phyloP scores from a whole-genome alignment of 768 basidiomycete species.

The Pulveroboletus sp. region DNA sequence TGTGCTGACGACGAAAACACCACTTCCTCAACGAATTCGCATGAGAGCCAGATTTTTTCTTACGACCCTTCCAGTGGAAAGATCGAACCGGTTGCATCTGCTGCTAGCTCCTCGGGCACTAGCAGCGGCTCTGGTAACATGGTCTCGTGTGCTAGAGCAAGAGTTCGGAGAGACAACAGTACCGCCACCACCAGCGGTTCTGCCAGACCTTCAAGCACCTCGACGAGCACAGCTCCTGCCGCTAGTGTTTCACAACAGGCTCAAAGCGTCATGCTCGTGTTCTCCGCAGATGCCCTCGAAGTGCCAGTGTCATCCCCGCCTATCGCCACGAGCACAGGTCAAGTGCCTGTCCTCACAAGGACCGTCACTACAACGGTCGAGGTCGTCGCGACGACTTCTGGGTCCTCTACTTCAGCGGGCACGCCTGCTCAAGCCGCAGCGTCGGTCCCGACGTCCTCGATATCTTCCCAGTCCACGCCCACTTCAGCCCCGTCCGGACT shows the following conservation, averaged over 20 bases:
- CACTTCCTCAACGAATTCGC: conserved; percentile 9
- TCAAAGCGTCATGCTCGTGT: conserved; percentile 49
- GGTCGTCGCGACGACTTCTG: conserved; percentile 5
- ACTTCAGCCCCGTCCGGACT: not conserved
- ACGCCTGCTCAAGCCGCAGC: conserved; percentile 15
- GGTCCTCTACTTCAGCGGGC: not conserved
- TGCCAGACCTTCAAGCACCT: conserved; percentile 13
- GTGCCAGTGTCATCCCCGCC: conserved; percentile 14
- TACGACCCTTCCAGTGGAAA: conserved; percentile 46
- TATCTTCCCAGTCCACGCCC: not conserved
- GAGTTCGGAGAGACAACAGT: conserved; percentile 12
- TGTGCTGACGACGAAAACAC: conserved; percentile 5
- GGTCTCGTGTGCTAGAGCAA: conserved; percentile 2
- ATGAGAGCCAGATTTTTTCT: conserved; percentile 55
- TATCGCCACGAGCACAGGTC: not conserved
- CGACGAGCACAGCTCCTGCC: conserved; percentile 11
- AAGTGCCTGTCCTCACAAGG: conserved; percentile 16
- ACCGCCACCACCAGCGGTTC: conserved; percentile 8
- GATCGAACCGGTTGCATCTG: conserved; percentile 51
- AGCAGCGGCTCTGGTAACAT: not conserved
- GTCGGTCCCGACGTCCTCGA: conserved; percentile 8
- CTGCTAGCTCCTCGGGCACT: conserved; percentile 24
- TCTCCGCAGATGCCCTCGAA: conserved; percentile 38
- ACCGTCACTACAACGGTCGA: conserved; percentile 26
- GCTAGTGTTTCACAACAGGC: conserved; percentile 10